Evolutionary conservation across 352 stramenopile species (phyloP).

Genomic region (Halophytophthora polymorphica): DNA sequence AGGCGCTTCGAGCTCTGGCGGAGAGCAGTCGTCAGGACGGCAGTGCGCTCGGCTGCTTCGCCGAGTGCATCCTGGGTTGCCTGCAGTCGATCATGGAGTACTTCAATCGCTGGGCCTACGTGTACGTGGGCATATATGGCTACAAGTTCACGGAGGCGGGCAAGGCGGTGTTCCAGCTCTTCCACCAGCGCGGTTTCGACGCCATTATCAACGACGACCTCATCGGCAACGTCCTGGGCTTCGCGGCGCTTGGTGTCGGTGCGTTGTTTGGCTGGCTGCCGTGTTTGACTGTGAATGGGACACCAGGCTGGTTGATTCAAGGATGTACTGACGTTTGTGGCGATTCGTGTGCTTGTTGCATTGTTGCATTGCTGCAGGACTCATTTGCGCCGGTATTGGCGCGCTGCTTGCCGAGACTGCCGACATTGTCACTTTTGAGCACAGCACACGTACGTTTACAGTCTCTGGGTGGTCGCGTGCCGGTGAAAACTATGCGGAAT

Average conservation of each 20-base stretch:
- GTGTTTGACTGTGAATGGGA: background rate
- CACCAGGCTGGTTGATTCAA: too few species aligned
- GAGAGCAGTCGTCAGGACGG: slow-evolving; percentile 70
- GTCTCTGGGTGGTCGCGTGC: slow-evolving; percentile 22
- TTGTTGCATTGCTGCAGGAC: slow-evolving; percentile 24
- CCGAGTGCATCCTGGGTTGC: slow-evolving; percentile 80
- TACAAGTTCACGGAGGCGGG: slow-evolving; percentile 93
- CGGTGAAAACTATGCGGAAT: background rate
- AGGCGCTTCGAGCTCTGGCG: slow-evolving; percentile 81
- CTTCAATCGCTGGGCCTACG: slow-evolving; percentile 93
- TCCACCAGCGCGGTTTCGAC: slow-evolving; percentile 92
- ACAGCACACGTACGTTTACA: slow-evolving; percentile 50
- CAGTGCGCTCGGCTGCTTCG: slow-evolving; percentile 69
- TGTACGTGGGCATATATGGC: slow-evolving; percentile 93
- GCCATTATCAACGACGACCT: slow-evolving; percentile 96
- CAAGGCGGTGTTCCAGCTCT: slow-evolving; percentile 92
- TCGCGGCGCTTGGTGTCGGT: slow-evolving; percentile 89
- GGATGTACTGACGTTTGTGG: background rate
- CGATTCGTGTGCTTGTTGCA: background rate
- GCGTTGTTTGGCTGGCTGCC: slow-evolving; percentile 10
- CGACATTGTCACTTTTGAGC: slow-evolving; percentile 53
- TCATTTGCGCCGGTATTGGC: slow-evolving; percentile 67
- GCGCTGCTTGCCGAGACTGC: slow-evolving; percentile 49
- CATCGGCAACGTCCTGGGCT: slow-evolving; percentile 89
- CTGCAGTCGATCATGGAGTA: slow-evolving; percentile 89